phyloP scores from a whole-genome alignment of 2,329 filamentous ascomycete species.

The Fusarium udum region DNA sequence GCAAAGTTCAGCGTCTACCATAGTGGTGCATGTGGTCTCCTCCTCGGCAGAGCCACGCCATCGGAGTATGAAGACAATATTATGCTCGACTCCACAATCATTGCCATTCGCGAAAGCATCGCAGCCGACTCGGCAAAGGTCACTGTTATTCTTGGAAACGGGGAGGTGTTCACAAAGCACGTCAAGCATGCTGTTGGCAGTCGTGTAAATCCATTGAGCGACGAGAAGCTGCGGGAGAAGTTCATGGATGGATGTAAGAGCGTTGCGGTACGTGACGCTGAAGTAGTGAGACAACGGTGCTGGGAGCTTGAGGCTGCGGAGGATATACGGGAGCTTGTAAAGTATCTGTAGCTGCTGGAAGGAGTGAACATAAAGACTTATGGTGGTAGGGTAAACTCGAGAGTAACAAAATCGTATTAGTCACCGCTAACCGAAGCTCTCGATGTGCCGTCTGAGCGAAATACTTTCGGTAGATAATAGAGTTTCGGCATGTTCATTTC shows the following conservation, averaged over 20 bases:
- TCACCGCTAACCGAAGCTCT: neutral
- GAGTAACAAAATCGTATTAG: accelerated
- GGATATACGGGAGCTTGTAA: neutral
- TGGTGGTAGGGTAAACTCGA: accelerated
- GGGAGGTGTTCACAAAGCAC: neutral
- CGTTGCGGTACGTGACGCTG: neutral
- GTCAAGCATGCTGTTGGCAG: neutral
- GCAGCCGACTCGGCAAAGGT: neutral
- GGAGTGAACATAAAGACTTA: neutral
- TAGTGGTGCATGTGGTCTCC: neutral
- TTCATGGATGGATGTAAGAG: neutral
- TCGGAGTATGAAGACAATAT: neutral
- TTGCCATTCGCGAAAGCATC: neutral
- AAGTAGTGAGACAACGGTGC: neutral
- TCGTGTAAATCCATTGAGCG: neutral
- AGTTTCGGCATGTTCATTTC: neutral
- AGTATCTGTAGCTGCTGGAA: neutral
- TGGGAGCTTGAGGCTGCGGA: neutral
- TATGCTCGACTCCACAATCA: neutral
- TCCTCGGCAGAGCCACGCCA: neutral
- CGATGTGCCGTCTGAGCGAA: neutral
- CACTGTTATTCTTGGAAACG: accelerated
- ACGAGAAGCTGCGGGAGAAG: neutral
- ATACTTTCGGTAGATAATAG: neutral
- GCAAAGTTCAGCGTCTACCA: constrained; percentile 13